Conservation (phyloP, 1,284 basidiomycete species). For the Puccinia triticina region DNA sequence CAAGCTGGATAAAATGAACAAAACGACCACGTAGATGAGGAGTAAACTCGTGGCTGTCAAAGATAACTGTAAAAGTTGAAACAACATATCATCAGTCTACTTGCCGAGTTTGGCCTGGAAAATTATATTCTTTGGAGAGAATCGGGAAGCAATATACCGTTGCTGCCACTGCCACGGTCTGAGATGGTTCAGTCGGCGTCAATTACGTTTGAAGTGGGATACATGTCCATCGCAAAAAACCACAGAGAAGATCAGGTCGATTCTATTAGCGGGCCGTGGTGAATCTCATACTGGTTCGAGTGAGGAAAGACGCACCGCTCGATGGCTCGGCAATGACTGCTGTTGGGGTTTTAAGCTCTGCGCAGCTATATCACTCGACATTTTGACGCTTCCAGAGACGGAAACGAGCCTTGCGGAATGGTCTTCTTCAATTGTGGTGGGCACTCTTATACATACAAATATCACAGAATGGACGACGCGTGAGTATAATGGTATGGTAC, state of each 20-base stretch:
- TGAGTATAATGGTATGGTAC: neutral
- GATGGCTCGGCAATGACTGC: constrained; percentile 1
- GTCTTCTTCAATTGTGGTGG: neutral
- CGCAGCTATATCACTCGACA: constrained; percentile 9
- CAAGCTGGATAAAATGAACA: constrained; percentile 35
- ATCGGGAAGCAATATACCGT: constrained; percentile 1
- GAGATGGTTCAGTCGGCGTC: neutral
- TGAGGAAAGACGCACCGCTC: neutral
- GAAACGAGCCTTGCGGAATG: neutral
- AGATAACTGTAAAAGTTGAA: constrained; percentile 31
- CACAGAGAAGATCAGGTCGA: neutral
- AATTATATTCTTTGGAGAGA: neutral
- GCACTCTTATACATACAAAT: neutral
- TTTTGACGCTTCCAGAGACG: neutral
- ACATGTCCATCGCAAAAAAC: neutral
- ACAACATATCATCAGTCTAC: neutral
- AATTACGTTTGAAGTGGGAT: neutral
- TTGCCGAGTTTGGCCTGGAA: neutral
- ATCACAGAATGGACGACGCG: neutral
- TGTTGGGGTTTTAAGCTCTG: neutral
- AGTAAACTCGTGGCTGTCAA: constrained; percentile 37
- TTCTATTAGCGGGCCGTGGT: neutral
- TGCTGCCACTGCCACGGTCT: constrained; percentile 41
- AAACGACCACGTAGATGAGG: constrained; percentile 30
- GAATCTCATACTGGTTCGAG: neutral